A percentile compares a stretch with the other conserved stretches of the same genome.
Conservation (phyloP, 768 basidiomycete genomes). For the Amanita molliuscula region DNA sequence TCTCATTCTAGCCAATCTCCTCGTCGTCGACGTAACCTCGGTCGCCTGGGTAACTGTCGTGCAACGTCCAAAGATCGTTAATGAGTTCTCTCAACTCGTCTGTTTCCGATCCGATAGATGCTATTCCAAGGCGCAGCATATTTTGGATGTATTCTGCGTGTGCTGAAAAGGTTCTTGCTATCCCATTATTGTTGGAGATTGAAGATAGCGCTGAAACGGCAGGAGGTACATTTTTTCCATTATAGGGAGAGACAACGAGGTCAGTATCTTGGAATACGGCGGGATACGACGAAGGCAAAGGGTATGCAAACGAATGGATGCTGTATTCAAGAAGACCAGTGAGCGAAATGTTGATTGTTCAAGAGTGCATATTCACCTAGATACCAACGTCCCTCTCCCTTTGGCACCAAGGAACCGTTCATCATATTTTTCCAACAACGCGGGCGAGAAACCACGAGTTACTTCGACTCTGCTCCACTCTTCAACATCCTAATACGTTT, state of each 20-base stretch:
- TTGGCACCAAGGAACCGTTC: conserved; percentile 21
- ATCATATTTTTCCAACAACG: conserved; percentile 25
- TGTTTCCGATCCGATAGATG: conserved; percentile 29
- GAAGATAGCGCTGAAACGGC: conserved; percentile 28
- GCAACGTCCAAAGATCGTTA: conserved; percentile 50
- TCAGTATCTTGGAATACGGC: conserved; percentile 24
- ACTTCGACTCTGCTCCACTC: conserved; percentile 40
- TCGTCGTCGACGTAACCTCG: background rate
- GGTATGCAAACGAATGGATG: conserved; percentile 40
- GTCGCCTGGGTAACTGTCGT: conserved; percentile 24
- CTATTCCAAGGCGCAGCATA: conserved; percentile 22
- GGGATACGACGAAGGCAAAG: conserved; percentile 54
- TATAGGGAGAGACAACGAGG: background rate
- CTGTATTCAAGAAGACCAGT: conserved; percentile 18
- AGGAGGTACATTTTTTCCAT: background rate
- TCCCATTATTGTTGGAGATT: conserved; percentile 29
- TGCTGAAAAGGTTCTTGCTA: conserved; percentile 29
- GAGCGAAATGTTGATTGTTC: background rate
- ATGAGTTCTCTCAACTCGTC: conserved; percentile 51
- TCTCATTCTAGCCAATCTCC: background rate
- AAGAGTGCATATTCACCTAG: conserved; percentile 25
- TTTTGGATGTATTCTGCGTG: conserved; percentile 37
- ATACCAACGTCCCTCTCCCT: conserved; percentile 11
- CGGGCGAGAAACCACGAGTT: conserved; percentile 45
- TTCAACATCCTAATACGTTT: conserved; percentile 5